Base-by-base conservation (phyloP, 2,329 filamentous ascomycete species). In the Dactylellina haptotyla region DNA sequence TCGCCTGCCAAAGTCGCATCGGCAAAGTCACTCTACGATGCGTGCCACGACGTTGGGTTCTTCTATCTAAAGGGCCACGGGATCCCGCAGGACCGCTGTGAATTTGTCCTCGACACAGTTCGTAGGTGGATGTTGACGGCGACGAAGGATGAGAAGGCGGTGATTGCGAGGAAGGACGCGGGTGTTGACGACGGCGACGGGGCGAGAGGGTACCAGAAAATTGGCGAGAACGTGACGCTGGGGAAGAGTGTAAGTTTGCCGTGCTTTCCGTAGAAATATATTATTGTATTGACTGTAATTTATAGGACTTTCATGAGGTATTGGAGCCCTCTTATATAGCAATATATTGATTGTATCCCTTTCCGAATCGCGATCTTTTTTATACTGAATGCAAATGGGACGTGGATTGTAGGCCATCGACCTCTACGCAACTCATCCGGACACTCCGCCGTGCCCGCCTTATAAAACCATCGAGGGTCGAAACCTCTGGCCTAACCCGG, bases 401-500 rank as follows among this genome's bases (percentile, higher is more conserved):
- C 23, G 2, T n/a, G n/a, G n/a, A n/a, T n/a, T 51, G 12, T 37
- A 76, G 75, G 76, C 75, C n/a, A 78, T 79, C 39, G 79, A 80
- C 51, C 71, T 79, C 41, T 80, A 80, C 48, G 67, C 71, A 18
- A 76, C 8, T 51, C 76, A 76, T 45, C 41, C 70, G 76, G 46
- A 18, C 25, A 69, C 1, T 75, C 76, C 18, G 71, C 75, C 2
- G 75, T 77, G 1, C 53, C 74, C 58, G 8, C 76, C 76, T 4
- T 77, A 77, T 25, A 76, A 77, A 12, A 80, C 80, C 1, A 75
- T 84, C 2, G 78, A 80, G 32, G 83, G 83, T 0, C 76, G 74
- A 3, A 84, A 84, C 75, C 77, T 82, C 41, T 84, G 82, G 81
- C 83, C 83, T 0, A 53, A 77, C 20, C 37, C 79, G 1, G 80